A percentile compares a stretch with the other conserved stretches of the same genome.
Evolutionary conservation across 2,329 filamentous ascomycete species (phyloP).

Genomic region (Aspergillus sp.): DNA sequence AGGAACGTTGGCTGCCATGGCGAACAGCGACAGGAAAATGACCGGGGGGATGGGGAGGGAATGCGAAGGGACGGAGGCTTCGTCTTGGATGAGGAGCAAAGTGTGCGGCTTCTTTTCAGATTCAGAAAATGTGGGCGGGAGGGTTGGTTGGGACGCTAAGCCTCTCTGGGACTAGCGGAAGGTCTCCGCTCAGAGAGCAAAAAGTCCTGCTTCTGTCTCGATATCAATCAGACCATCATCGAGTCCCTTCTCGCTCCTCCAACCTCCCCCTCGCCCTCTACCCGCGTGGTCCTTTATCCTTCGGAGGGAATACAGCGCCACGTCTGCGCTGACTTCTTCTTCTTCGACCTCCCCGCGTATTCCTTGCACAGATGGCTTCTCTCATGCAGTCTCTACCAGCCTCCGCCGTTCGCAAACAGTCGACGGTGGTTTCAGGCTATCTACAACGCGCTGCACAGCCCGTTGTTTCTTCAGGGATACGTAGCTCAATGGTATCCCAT

Average conservation of each 20-base stretch:
- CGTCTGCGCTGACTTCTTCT: neutral
- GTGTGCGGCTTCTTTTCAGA: constrained; percentile 27
- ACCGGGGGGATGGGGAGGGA: constrained; percentile 17
- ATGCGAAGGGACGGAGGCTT: constrained; percentile 14
- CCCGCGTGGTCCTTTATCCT: neutral
- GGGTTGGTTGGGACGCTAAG: constrained; percentile 32
- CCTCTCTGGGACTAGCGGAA: constrained; percentile 25
- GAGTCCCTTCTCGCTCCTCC: constrained; percentile 1
- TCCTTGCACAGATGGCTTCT: constrained; percentile 30
- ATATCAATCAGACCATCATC: constrained; percentile 10
- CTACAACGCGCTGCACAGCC: constrained; percentile 25
- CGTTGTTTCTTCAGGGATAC: constrained; percentile 30
- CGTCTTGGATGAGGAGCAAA: constrained; percentile 11
- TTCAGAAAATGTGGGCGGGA: constrained; percentile 34
- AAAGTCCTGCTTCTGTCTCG: constrained; percentile 22
- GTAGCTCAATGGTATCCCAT: constrained; percentile 31
- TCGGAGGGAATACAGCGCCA: neutral
- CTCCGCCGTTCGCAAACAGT: constrained; percentile 38
- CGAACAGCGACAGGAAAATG: constrained; percentile 26
- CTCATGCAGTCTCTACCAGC: constrained; percentile 30
- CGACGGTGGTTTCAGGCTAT: constrained; percentile 27
- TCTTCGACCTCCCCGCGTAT: constrained; percentile 1
- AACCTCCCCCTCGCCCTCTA: neutral
- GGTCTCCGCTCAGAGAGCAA: constrained; percentile 25
- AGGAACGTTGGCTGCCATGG: constrained; percentile 54